Evolutionary conservation across 139 green algal species (phyloP).

Genomic region (Coelastrella sp.): DNA sequence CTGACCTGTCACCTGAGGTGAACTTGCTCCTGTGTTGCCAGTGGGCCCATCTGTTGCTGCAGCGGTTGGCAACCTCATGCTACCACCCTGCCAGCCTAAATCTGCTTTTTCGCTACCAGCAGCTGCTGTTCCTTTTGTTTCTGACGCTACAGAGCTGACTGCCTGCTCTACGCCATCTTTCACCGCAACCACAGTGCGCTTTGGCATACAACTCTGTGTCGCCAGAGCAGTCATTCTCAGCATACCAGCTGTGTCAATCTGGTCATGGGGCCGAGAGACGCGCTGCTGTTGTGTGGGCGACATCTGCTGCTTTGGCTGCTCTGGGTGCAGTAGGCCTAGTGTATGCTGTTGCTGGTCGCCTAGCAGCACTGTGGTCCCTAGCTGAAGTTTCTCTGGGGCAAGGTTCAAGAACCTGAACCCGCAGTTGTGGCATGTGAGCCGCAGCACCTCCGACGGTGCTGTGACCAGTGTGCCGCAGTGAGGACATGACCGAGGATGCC

Average conservation of each 20-base stretch:
- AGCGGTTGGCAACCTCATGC: not conserved
- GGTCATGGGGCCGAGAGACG: not conserved
- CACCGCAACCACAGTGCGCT: not conserved
- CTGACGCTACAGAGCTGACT: no score
- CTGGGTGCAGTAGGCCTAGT: not conserved
- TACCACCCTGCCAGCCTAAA: no score
- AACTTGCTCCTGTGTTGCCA: not conserved
- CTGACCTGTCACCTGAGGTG: not conserved
- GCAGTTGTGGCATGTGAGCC: conserved; percentile 60
- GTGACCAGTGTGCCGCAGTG: conserved; percentile 59
- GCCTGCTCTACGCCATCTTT: not conserved
- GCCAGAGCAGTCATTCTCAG: conserved; percentile 6
- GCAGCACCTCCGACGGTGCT: not conserved
- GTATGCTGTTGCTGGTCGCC: conserved; percentile 36
- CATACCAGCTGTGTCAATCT: no score
- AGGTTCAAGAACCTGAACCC: conserved; percentile 68
- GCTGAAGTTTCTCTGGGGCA: conserved; percentile 63
- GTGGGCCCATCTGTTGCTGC: not conserved
- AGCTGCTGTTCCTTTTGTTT: no score
- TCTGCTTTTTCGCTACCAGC: no score
- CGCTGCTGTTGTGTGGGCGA: not conserved
- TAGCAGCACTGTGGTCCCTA: conserved; percentile 59
- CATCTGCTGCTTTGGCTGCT: conserved; percentile 20
- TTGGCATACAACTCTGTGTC: not conserved
- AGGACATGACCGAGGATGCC: conserved; percentile 53